Evolutionary conservation across 2,329 filamentous ascomycete species (phyloP).

Genomic region (Cordyceps cateniannulata): DNA sequence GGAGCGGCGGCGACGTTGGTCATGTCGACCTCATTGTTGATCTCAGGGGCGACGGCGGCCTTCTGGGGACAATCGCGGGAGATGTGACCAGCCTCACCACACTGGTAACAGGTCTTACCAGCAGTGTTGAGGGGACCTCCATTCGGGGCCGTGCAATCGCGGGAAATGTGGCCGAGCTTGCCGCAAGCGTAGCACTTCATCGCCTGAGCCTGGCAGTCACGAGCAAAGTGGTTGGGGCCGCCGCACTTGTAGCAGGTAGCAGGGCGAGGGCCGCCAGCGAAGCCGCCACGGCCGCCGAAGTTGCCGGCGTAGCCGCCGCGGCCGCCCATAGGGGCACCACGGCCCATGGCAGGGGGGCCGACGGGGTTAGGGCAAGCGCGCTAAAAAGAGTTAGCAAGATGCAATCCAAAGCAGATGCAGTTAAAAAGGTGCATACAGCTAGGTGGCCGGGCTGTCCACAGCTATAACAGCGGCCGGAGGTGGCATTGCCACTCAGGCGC

Average conservation of each 20-base stretch:
- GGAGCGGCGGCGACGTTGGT: constrained; percentile 35
- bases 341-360: constrained; percentile 50
- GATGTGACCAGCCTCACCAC: constrained; percentile 92
- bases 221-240: constrained; percentile 94
- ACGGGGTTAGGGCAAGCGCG: constrained; percentile 78
- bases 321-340: constrained; percentile 57
- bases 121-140: constrained; percentile 91
- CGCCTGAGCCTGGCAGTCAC: constrained; percentile 95
- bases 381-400: constrained; percentile 29
- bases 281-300: constrained; percentile 64
- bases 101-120: constrained; percentile 98
- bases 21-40: constrained; percentile 38
- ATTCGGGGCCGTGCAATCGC: constrained; percentile 93
- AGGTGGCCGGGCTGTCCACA: constrained; percentile 91
- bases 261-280: constrained; percentile 60
- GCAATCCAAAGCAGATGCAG: constrained; percentile 2
- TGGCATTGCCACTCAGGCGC: constrained; percentile 75
- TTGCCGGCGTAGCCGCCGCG: constrained; percentile 63
- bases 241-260: constrained; percentile 71
- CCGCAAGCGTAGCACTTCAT: constrained; percentile 99
- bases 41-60: constrained; percentile 44
- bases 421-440: constrained; percentile 54
- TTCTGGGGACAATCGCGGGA: constrained; percentile 87
- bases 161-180: constrained; percentile 88
- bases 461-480: constrained; percentile 89